Percentiles rank a stretch among this genome's conserved stretches.
Evolutionary conservation across 306 rosid genomes (phyloP).

Genomic region (Glycine soja): DNA sequence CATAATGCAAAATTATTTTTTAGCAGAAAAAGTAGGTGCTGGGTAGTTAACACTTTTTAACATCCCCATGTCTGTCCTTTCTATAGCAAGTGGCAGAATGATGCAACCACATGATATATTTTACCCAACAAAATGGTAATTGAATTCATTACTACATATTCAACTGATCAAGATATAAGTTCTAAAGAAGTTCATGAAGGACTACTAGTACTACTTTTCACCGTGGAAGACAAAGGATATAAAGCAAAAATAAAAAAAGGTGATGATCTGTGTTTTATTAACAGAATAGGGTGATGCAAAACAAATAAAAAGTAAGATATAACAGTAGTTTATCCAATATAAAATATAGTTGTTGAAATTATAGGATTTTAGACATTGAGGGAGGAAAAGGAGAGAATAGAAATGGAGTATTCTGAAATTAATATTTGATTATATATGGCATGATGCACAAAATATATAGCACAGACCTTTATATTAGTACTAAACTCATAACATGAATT

Average conservation of each 20-base stretch:
- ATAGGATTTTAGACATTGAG: neutral
- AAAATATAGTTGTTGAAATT: neutral
- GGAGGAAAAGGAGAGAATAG: neutral
- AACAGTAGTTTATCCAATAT: neutral
- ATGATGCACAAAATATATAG: neutral
- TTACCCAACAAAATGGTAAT: neutral
- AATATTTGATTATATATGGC: neutral
- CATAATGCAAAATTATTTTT: slow-evolving; percentile 15
- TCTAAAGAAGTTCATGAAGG: neutral
- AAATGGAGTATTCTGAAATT: slow-evolving; percentile 6
- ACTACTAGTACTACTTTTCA: neutral
- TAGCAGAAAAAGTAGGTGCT: neutral
- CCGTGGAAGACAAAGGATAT: neutral
- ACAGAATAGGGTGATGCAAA: no score
- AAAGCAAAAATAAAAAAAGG: neutral
- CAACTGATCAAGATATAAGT: neutral
- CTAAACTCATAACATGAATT: neutral
- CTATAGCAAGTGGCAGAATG: slow-evolving; percentile 5
- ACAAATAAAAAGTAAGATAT: neutral
- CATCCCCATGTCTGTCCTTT: slow-evolving; percentile 6
- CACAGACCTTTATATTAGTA: neutral
- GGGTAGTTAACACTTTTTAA: slow-evolving; percentile 17
- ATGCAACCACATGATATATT: neutral
- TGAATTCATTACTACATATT: neutral
- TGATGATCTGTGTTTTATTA: no score